phyloP scores from a whole-genome alignment of 2,329 filamentous ascomycete genomes.

The Ploettnerulaceae sp. region DNA sequence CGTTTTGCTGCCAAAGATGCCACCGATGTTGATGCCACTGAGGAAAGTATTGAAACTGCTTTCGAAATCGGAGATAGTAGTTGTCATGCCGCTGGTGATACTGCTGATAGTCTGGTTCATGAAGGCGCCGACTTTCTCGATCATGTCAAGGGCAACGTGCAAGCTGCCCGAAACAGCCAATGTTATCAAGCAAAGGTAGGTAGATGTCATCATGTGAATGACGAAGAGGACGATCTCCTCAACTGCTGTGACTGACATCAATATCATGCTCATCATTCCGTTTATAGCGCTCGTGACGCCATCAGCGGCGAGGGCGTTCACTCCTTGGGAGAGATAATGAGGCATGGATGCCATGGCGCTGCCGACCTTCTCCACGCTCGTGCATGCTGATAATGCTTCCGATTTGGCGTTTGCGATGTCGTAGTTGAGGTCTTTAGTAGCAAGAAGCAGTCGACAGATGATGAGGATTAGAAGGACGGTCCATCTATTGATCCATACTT shows the following conservation, averaged over 20 bases:
- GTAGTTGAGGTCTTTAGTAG: slow-evolving; percentile 65
- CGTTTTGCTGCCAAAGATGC: slow-evolving; percentile 40
- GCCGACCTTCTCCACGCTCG: slow-evolving; percentile 85
- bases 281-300: slow-evolving; percentile 77
- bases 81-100: slow-evolving; percentile 43
- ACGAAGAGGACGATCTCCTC: slow-evolving; percentile 86
- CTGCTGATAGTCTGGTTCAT: slow-evolving; percentile 50
- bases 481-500: slow-evolving; percentile 98
- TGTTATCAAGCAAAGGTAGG: slow-evolving; percentile 84
- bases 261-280: slow-evolving; percentile 73
- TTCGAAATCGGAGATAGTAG: slow-evolving; percentile 51
- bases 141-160: slow-evolving; percentile 59
- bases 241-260: slow-evolving; percentile 74
- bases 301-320: slow-evolving; percentile 78
- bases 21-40: slow-evolving; percentile 45
- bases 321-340: slow-evolving; percentile 82
- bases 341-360: slow-evolving; percentile 98
- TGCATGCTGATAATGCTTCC: slow-evolving; percentile 85
- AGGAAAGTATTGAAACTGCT: slow-evolving; percentile 52
- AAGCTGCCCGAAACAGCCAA: slow-evolving; percentile 76
- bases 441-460: slow-evolving; percentile 73
- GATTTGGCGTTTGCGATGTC: slow-evolving; percentile 71
- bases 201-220: slow-evolving; percentile 86
- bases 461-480: slow-evolving; percentile 84
- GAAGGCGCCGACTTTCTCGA: slow-evolving; percentile 54